A percentile compares a stretch with the other conserved stretches of the same genome.
Evolutionary conservation across 306 rosid species (phyloP).

Genomic region (Malus fusca): DNA sequence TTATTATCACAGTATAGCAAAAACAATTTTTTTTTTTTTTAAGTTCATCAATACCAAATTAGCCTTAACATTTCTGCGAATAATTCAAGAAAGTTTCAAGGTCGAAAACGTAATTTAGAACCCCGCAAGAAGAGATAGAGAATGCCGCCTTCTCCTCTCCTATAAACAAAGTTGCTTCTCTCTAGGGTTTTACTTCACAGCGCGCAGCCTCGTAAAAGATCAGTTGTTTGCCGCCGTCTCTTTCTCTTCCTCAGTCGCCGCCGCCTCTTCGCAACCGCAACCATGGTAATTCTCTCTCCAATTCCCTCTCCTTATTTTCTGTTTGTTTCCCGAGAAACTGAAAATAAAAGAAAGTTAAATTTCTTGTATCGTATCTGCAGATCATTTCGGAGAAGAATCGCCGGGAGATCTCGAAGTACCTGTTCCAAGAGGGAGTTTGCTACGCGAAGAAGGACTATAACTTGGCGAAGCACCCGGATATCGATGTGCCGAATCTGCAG

Average conservation of each 20-base stretch:
- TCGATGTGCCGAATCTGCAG: slow-evolving; percentile 88
- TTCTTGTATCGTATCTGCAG: slow-evolving; percentile 1
- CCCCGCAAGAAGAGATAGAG: too few relatives aligned
- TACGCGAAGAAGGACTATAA: slow-evolving; percentile 66
- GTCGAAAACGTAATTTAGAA: neutral
- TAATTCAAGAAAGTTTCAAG: neutral
- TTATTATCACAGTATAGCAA: accelerated
- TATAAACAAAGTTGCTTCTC: neutral
- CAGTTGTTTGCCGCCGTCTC: neutral
- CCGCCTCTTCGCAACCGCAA: neutral
- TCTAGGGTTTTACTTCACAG: neutral
- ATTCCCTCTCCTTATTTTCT: neutral
- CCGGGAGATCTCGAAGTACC: slow-evolving; percentile 52
- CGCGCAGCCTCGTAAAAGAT: neutral
- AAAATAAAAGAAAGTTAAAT: neutral
- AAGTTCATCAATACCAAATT: too few relatives aligned
- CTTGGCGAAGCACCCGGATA: slow-evolving; percentile 77
- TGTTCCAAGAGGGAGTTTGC: slow-evolving; percentile 64
- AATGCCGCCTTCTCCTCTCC: neutral
- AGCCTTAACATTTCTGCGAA: too few relatives aligned
- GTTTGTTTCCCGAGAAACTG: neutral
- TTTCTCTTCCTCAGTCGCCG: neutral
- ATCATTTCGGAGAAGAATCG: slow-evolving; percentile 50
- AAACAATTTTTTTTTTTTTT: too few relatives aligned
- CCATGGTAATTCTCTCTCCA: slow-evolving; percentile 14